phyloP scores from a whole-genome alignment of 148 eudicot genomes.

The Rheum nobile region DNA sequence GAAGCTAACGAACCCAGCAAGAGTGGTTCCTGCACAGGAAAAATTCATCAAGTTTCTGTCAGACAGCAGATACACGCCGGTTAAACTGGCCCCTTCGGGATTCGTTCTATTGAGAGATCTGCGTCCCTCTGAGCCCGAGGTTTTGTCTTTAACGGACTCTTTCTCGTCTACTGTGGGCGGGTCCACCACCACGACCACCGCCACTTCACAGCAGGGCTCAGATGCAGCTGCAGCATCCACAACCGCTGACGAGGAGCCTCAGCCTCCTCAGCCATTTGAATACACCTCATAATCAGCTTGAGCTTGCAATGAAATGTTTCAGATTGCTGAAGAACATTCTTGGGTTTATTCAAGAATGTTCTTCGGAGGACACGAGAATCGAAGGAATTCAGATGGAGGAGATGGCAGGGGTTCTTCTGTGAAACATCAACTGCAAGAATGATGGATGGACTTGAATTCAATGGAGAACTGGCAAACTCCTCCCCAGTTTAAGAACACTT shows the following conservation, averaged over 20 bases:
- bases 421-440: background rate
- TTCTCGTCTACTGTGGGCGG: constrained; percentile 48
- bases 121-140: constrained; percentile 79
- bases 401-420: background rate
- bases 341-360: background rate
- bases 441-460: background rate
- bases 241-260: constrained; percentile 91
- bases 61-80: constrained; percentile 81
- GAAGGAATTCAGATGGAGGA: background rate
- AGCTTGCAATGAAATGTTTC: background rate
- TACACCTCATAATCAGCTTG: constrained; percentile 26
- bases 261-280: constrained; percentile 88
- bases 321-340: background rate
- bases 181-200: constrained; percentile 17
- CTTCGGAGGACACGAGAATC: too few relatives aligned
- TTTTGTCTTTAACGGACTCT: constrained; percentile 63
- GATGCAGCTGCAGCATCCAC: constrained; percentile 41
- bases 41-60: constrained; percentile 72
- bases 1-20: constrained; percentile 77
- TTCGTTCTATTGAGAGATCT: constrained; percentile 73
- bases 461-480: background rate
- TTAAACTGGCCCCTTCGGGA: constrained; percentile 74
- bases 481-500: too few relatives aligned
- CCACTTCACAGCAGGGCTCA: constrained; percentile 40
- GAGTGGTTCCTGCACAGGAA: constrained; percentile 92